These are phyloP conservation scores for Kuraishia capsulata DNA, from an alignment of 805 yeast species.

Conservation along the genomic window DNA sequence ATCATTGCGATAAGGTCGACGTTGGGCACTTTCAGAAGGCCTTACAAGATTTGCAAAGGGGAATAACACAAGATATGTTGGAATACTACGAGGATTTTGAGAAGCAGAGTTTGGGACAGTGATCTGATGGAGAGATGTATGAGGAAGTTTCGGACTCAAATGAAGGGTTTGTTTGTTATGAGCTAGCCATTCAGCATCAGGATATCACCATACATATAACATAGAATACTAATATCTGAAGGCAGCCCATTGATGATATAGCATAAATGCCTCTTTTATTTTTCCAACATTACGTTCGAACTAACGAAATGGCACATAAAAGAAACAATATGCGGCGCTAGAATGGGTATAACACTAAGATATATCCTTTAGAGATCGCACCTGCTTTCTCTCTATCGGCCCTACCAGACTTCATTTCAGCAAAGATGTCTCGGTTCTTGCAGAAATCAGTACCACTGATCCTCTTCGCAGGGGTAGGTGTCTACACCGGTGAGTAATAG, in stretches of 20 bases:
- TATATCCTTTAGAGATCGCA: too few species aligned
- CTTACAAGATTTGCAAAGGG: conserved; percentile 54
- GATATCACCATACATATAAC: too few species aligned
- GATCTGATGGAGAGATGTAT: conserved; percentile 6
- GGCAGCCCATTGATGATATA: too few species aligned
- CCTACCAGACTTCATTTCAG: too few species aligned
- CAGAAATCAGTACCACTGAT: conserved; percentile 2
- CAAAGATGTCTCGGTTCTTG: too few species aligned
- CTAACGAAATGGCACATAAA: too few species aligned
- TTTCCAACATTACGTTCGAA: too few species aligned
- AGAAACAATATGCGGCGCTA: too few species aligned
- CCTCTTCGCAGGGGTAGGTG: conserved; percentile 1
- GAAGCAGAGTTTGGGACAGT: conserved; percentile 8
- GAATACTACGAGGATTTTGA: conserved; percentile 59
- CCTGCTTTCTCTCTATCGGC: too few species aligned
- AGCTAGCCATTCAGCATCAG: neutral
- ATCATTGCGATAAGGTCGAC: conserved; percentile 42
- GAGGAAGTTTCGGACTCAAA: too few species aligned
- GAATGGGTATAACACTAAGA: too few species aligned
- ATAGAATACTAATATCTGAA: too few species aligned
- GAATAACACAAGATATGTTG: conserved; percentile 82
- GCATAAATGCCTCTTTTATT: neutral
- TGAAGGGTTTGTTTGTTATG: neutral
- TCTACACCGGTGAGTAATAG: neutral
- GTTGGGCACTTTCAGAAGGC: conserved; percentile 68